Base-by-base conservation (phyloP, 2,329 filamentous ascomycete genomes). In the Aureobasidium sp. region DNA sequence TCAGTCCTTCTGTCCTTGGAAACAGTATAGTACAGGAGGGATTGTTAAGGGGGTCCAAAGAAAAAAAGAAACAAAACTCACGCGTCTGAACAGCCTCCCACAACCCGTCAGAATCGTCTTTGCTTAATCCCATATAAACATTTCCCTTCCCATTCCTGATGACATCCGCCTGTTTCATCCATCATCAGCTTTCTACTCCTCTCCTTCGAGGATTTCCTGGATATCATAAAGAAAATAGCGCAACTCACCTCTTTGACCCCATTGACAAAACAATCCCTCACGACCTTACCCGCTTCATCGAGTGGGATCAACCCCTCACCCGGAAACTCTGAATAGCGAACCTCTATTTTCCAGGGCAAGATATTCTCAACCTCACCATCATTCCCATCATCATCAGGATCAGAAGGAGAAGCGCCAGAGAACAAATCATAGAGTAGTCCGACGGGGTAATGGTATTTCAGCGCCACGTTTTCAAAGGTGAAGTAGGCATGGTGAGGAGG, bases 81-180 rank as follows among this genome's bases (percentile, higher is more conserved):
- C 81, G 86, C 60, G 86, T 80, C 66, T 85, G 78, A 37, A 95
- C 87, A 8, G 87, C 79, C 59, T 84, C 79, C 89, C 90, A 96
- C 29, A 96, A 75, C 27, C 85, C 80, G 6, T 84, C 88, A 12
- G 88, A 93, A 66, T 95, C 84, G 40, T 87, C 83, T 66, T 90
- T 90, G 56, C 85, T 89, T 63, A 96, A 74, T 51, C 83, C 85
- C 88, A 95, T 95, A 63, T 95, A 90, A 56, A 86, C 85, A 66
- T 91, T 90, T 14, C 88, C 89, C 51, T 86, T 93, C 39, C 90
- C 89, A 61, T 93, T 91, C 48, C 90, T 81, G 47, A 95, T 75
- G 61, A 90, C 95, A 69, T 95, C 90, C 25, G 90, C 90, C 76
- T 81, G 54, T 47, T 8, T 30, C 6, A 6, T 25, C 12, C 14